These are phyloP conservation scores for Yamadazyma spencermartinsiae DNA, from an alignment of 1,139 yeast species.

Conservation along the genomic window DNA sequence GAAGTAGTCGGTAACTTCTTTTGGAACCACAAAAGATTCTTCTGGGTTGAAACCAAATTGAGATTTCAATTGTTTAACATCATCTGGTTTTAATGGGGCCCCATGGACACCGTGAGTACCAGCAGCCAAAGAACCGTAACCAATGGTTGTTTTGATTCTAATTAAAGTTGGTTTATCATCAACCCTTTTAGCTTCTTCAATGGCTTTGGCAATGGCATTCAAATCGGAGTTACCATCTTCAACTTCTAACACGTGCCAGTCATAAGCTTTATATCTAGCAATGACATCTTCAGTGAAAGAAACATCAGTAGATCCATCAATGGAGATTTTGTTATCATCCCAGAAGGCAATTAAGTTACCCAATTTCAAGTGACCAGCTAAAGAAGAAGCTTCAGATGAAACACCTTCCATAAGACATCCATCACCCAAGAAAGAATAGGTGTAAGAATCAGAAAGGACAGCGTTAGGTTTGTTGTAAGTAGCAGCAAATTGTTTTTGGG, in stretches of 20 bases:
- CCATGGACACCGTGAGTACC: slow-evolving; percentile 98
- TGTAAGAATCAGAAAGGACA: slow-evolving; percentile 70
- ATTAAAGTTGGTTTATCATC: slow-evolving; percentile 87
- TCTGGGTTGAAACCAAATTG: slow-evolving; percentile 89
- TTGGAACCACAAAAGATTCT: slow-evolving; percentile 75
- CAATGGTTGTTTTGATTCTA: slow-evolving; percentile 88
- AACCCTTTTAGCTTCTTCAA: slow-evolving; percentile 71
- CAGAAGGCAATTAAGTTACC: slow-evolving; percentile 94
- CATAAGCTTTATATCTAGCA: slow-evolving; percentile 86
- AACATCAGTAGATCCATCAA: slow-evolving; percentile 88
- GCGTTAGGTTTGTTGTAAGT: slow-evolving; percentile 88
- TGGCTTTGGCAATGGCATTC: slow-evolving; percentile 70
- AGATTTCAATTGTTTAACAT: slow-evolving; percentile 81
- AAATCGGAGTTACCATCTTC: slow-evolving; percentile 81
- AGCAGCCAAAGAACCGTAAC: slow-evolving; percentile 83
- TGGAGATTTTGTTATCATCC: slow-evolving; percentile 97
- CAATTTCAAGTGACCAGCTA: slow-evolving; percentile 95
- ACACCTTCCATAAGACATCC: slow-evolving; percentile 99
- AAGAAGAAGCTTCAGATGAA: slow-evolving; percentile 88
- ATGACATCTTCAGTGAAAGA: slow-evolving; percentile 95
- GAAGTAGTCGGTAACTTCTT: slow-evolving; percentile 78
- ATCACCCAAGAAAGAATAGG: slow-evolving; percentile 88
- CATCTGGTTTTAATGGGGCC: slow-evolving; percentile 93
- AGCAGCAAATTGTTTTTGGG: slow-evolving; percentile 90
- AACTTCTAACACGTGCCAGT: slow-evolving; percentile 87